Evolutionary conservation across 1,139 yeast genomes (phyloP), one percentile per base, ranked within the genome.

Genomic region (Blastobotrys persicus): DNA sequence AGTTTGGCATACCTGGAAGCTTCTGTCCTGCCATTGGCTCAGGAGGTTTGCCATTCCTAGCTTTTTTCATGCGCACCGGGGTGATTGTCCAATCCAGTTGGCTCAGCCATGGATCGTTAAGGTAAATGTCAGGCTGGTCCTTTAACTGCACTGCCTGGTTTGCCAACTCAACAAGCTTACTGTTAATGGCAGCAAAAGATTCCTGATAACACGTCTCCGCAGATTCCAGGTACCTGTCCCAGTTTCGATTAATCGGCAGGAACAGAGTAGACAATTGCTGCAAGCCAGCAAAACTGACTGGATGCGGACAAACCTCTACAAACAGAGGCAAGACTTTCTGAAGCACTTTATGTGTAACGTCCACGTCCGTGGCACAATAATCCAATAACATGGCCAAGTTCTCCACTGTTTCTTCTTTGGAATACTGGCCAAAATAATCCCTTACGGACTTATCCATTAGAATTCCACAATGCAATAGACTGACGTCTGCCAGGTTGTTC

Each of bases 221-320:
- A 2, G 71, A 73, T n/a, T 74, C 68, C 19, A 89, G 68, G 61
- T 89, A 94, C 2, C 75, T 64, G 17, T 81, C 75, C 98, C 98
- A 94, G 7, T 69, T 59, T 31, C 76, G 71, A 16, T 87, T 80
- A 1, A 95, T 85, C 1, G 99, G 96, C 44, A 94, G 71, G 46
- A 91, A 78, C 48, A 87, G 78, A n/a, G 84, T 75, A 3, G 91
- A 84, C 63, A 94, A 73, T 54, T 82, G 85, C 55, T 85, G 75
- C 50, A 92, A 71, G 0, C 96, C 97, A 1, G 95, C 92, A 71
- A 92, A 86, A 19, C 95, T 88, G 1, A 91, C 96, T 0, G 98
- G 98, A 66, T 94, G 98, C 0, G 98, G 96, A 31, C 91, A 81
- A 47, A 81, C 78, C 28, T 71, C 61, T 37, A 79, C 68, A 61